Conservation (phyloP, 345 rosid species). For the Lepidium sativum region DNA sequence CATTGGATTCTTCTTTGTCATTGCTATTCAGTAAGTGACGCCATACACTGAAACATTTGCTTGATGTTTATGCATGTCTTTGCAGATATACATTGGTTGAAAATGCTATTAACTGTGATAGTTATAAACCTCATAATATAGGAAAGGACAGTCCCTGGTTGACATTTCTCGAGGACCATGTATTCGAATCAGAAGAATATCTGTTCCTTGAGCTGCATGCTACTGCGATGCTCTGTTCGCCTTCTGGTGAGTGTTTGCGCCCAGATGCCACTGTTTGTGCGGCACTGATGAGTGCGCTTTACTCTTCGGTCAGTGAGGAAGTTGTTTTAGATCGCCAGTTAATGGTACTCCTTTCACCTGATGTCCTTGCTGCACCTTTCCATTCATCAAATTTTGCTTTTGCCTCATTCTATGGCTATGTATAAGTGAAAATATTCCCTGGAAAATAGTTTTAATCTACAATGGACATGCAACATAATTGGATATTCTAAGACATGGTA, state of each 20-base stretch:
- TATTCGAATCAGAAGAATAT: conserved; percentile 40
- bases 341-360: conserved; percentile 42
- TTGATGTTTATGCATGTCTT: neutral
- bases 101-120: conserved; percentile 11
- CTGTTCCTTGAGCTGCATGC: conserved; percentile 80
- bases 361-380: neutral
- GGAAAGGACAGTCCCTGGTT: conserved; percentile 75
- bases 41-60: neutral
- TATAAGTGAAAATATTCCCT: neutral
- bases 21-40: conserved; percentile 59
- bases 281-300: conserved; percentile 84
- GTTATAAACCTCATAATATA: conserved; percentile 23
- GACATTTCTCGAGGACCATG: conserved; percentile 48
- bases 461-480: neutral
- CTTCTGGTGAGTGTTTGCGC: conserved; percentile 87
- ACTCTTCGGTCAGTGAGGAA: conserved; percentile 79
- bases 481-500: neutral
- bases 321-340: conserved; percentile 65
- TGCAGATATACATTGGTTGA: neutral
- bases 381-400: neutral
- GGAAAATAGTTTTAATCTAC: neutral
- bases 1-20: conserved; percentile 50
- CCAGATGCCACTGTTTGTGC: conserved; percentile 90
- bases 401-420: neutral
- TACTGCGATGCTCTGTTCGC: conserved; percentile 80